These are phyloP conservation scores for Marasmius sp. DNA, from an alignment of 1,284 basidiomycete genomes.

Conservation along the genomic window DNA sequence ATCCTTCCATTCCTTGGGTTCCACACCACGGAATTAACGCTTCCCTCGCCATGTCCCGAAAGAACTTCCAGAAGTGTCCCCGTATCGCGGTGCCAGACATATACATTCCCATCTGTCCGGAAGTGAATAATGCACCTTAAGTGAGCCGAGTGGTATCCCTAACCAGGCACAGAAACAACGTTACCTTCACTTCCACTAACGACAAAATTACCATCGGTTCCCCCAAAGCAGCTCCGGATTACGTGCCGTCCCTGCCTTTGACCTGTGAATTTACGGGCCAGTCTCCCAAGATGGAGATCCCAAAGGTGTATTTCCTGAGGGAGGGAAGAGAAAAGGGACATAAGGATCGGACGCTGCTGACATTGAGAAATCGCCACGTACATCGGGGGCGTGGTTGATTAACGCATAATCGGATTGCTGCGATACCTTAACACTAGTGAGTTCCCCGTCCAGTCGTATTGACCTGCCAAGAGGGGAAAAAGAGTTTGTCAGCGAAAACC, in stretches of 20 bases:
- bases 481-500: slow-evolving; percentile 5
- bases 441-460: slow-evolving; percentile 69
- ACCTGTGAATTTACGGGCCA: slow-evolving; percentile 80
- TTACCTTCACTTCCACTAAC: slow-evolving; percentile 93
- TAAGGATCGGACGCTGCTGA: slow-evolving; percentile 2
- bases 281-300: slow-evolving; percentile 69
- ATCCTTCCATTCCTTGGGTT: slow-evolving; percentile 84
- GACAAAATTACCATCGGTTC: slow-evolving; percentile 87
- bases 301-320: slow-evolving; percentile 86
- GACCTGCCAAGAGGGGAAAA: slow-evolving; percentile 42
- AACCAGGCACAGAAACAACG: slow-evolving; percentile 23
- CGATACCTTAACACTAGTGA: slow-evolving; percentile 88
- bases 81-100: slow-evolving; percentile 93
- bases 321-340: slow-evolving; percentile 15
- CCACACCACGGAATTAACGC: slow-evolving; percentile 97
- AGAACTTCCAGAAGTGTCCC: slow-evolving; percentile 82
- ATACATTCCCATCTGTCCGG: slow-evolving; percentile 78
- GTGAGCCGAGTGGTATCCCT: slow-evolving; percentile 6
- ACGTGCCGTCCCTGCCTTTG: slow-evolving; percentile 82
- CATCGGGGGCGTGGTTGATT: slow-evolving; percentile 85
- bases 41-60: slow-evolving; percentile 80
- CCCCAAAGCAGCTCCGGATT: slow-evolving; percentile 93
- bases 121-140: no score
- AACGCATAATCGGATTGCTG: slow-evolving; percentile 86
- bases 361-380: slow-evolving; percentile 40